Evolutionary conservation across 1,139 yeast genomes (phyloP).

Genomic region (Meyerozyma athensensis): DNA sequence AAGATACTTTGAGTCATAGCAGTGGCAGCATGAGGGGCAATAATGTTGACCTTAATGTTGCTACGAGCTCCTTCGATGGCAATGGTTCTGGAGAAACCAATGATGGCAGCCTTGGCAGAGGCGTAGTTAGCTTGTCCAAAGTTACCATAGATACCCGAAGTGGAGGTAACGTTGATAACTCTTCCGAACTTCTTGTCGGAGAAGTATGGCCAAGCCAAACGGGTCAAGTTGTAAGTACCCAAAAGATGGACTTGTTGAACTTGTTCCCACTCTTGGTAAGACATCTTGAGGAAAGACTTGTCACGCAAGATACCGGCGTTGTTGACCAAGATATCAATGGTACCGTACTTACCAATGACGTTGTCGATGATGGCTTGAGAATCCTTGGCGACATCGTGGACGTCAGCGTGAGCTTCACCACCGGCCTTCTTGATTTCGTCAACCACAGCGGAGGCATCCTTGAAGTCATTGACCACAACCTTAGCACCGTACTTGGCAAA

Average conservation of each 20-base stretch:
- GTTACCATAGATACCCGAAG: constrained; percentile 95
- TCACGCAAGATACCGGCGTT: constrained; percentile 96
- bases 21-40: constrained; percentile 98
- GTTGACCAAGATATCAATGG: constrained; percentile 81
- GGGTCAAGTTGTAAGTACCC: constrained; percentile 79
- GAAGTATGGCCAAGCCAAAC: constrained; percentile 92
- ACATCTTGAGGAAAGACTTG: constrained; percentile 80
- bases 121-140: constrained; percentile 97
- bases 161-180: constrained; percentile 85
- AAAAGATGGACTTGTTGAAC: constrained; percentile 79
- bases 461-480: constrained; percentile 91
- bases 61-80: constrained; percentile 86
- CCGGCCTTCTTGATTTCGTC: constrained; percentile 75
- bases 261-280: constrained; percentile 77
- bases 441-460: constrained; percentile 69
- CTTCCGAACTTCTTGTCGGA: constrained; percentile 73
- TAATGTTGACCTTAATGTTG: constrained; percentile 72
- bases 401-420: constrained; percentile 79
- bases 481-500: constrained; percentile 92
- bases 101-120: constrained; percentile 85
- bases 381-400: constrained; percentile 75
- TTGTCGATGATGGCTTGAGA: constrained; percentile 75
- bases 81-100: constrained; percentile 79
- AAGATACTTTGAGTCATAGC: constrained; percentile 92
- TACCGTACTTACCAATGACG: constrained; percentile 73